Conservation (phyloP, 306 rosid species). For the Crataegus laevigata region DNA sequence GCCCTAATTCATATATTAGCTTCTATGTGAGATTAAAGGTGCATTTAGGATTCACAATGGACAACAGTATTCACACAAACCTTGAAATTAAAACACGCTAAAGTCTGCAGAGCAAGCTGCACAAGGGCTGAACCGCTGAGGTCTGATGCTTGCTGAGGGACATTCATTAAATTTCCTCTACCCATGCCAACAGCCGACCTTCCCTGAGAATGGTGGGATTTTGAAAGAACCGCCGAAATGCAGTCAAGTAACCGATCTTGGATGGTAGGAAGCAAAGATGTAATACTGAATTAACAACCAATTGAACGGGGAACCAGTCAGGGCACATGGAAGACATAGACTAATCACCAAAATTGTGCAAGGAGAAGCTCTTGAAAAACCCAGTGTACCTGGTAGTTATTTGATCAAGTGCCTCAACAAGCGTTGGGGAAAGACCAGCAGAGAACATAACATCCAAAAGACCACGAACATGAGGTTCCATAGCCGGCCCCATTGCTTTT, state of each 20-base stretch:
- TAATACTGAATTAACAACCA: conserved; percentile 54
- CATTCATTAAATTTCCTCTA: conserved; percentile 49
- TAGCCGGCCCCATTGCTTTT: conserved; percentile 82
- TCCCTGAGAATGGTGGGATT: conserved; percentile 66
- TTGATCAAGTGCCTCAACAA: conserved; percentile 87
- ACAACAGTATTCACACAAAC: conserved; percentile 31
- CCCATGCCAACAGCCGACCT: conserved; percentile 45
- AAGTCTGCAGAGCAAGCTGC: conserved; percentile 94
- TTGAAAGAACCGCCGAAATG: conserved; percentile 87
- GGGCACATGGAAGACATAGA: conserved; percentile 3
- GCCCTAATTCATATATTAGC: conserved; percentile 51
- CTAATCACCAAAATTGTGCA: conserved; percentile 2
- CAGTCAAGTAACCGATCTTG: conserved; percentile 88
- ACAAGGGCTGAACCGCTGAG: conserved; percentile 64
- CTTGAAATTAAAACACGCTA: conserved; percentile 91
- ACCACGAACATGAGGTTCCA: conserved; percentile 86
- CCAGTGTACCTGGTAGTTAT: conserved; percentile 54
- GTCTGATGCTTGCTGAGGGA: conserved; percentile 68
- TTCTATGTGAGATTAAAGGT: conserved; percentile 6
- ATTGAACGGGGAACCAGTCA: conserved; percentile 5
- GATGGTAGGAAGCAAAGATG: conserved; percentile 80
- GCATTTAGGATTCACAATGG: conserved; percentile 6
- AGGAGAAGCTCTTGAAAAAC: conserved; percentile 1
- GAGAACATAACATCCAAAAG: conserved; percentile 91
- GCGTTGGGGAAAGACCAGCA: conserved; percentile 82